A percentile compares a stretch with the other conserved stretches of the same genome.
These are phyloP conservation scores for Chaetothyriales sp. DNA, from an alignment of 2,329 filamentous ascomycete genomes.

Conservation along the genomic window DNA sequence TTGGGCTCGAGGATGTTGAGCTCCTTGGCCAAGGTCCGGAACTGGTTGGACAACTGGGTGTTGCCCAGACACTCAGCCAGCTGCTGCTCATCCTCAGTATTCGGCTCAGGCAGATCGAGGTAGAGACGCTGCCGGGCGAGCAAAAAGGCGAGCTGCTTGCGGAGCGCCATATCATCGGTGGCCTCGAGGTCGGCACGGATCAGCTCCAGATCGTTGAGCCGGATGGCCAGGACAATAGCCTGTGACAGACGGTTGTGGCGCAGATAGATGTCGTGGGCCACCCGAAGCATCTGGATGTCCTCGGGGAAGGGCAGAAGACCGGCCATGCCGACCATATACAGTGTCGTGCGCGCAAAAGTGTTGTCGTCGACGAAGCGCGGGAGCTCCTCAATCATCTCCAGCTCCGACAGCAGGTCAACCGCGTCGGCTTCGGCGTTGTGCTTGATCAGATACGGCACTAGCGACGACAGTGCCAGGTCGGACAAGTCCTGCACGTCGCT, in stretches of 20 bases:
- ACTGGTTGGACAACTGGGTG: conserved; percentile 73
- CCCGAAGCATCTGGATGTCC: conserved; percentile 86
- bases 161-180: conserved; percentile 64
- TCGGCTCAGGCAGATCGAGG: conserved; percentile 46
- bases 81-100: conserved; percentile 54
- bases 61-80: conserved; percentile 77
- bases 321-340: conserved; percentile 99
- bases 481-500: conserved; percentile 71
- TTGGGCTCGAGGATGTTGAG: conserved; percentile 94
- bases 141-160: conserved; percentile 88
- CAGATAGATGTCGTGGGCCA: conserved; percentile 85
- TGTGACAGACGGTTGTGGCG: conserved; percentile 85
- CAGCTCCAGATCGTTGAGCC: conserved; percentile 71
- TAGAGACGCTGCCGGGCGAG: conserved; percentile 83
- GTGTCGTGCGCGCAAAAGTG: conserved; percentile 79
- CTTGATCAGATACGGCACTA: conserved; percentile 89
- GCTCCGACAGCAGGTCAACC: conserved; percentile 88
- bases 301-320: conserved; percentile 94
- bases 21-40: conserved; percentile 86
- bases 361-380: conserved; percentile 82
- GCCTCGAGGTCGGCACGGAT: conserved; percentile 70
- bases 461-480: conserved; percentile 59
- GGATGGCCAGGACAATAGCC: conserved; percentile 85
- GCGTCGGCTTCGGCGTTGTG: conserved; percentile 97
- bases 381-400: conserved; percentile 91